Evolutionary conservation across 2,329 filamentous ascomycete species (phyloP).

Genomic region (Curvularia eragrostidis): DNA sequence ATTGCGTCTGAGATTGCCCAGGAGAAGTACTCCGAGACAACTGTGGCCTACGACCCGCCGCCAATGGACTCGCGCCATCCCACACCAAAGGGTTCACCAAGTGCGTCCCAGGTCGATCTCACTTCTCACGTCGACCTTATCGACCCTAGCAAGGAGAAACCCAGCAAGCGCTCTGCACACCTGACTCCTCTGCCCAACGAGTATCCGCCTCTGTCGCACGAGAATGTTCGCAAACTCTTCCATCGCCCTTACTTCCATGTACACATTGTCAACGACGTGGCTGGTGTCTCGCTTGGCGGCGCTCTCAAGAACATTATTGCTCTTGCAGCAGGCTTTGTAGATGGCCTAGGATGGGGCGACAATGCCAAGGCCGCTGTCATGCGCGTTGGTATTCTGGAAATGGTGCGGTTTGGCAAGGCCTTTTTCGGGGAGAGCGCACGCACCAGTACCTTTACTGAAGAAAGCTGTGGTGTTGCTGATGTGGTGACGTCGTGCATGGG

Average conservation of each 20-base stretch:
- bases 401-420: slow-evolving; percentile 92
- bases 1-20: slow-evolving; percentile 93
- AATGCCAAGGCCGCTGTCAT: slow-evolving; percentile 99
- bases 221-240: slow-evolving; percentile 84
- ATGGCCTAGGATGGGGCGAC: slow-evolving; percentile 95
- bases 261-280: slow-evolving; percentile 91
- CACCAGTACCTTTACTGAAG: slow-evolving; percentile 91
- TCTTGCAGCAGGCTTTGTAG: slow-evolving; percentile 91
- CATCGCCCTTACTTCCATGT: slow-evolving; percentile 98
- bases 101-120: slow-evolving; percentile 57
- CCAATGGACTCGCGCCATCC: slow-evolving; percentile 82
- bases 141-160: slow-evolving; percentile 59
- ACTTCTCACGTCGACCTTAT: slow-evolving; percentile 58
- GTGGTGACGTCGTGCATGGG: slow-evolving; percentile 92
- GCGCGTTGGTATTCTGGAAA: slow-evolving; percentile 93
- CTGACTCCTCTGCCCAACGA: slow-evolving; percentile 79
- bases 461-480: slow-evolving; percentile 93
- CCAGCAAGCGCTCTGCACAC: slow-evolving; percentile 68
- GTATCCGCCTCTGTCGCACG: slow-evolving; percentile 86
- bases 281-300: slow-evolving; percentile 91
- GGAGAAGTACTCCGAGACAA: slow-evolving; percentile 98
- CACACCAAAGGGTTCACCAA: slow-evolving; percentile 62
- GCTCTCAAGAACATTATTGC: slow-evolving; percentile 98
- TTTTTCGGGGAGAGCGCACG: slow-evolving; percentile 88
- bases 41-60: slow-evolving; percentile 93